These are phyloP conservation scores for Pseudocercospora fuligena DNA, from an alignment of 2,329 filamentous ascomycete species.

Conservation along the genomic window DNA sequence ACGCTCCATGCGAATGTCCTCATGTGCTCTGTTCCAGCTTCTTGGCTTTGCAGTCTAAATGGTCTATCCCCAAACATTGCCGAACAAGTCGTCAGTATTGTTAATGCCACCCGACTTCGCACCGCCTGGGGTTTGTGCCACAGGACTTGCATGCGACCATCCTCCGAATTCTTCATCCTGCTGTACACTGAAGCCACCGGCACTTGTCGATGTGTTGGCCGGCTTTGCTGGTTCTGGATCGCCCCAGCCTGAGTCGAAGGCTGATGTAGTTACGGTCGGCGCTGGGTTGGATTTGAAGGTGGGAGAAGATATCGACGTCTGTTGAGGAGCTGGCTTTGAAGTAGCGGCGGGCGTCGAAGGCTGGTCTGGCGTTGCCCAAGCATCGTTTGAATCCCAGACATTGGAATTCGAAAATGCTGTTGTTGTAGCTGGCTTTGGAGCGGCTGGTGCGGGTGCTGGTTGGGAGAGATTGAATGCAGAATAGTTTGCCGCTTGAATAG, in stretches of 20 bases:
- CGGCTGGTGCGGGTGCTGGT: constrained; percentile 48
- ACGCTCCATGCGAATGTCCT: background rate
- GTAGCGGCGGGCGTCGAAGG: constrained; percentile 43
- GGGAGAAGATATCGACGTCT: constrained; percentile 48
- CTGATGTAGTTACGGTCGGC: constrained; percentile 28
- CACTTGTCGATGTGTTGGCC: constrained; percentile 40
- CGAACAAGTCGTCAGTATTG: constrained; percentile 79
- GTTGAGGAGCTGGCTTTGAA: constrained; percentile 40
- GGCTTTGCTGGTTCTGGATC: constrained; percentile 64
- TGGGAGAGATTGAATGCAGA: constrained; percentile 79
- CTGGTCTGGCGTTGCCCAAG: constrained; percentile 73
- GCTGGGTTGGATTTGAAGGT: constrained; percentile 48
- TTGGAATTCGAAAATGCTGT: constrained; percentile 44
- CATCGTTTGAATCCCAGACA: constrained; percentile 81
- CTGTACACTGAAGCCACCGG: constrained; percentile 60
- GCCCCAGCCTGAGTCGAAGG: constrained; percentile 61
- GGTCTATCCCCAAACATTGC: constrained; percentile 85
- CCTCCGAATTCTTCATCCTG: constrained; percentile 96
- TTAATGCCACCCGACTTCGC: constrained; percentile 58
- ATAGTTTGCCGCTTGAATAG: constrained; percentile 35
- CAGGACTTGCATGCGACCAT: constrained; percentile 74
- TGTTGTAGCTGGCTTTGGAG: constrained; percentile 22
- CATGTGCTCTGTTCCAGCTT: background rate
- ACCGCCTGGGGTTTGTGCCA: constrained; percentile 46
- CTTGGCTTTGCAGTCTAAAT: background rate